These are phyloP conservation scores for Cyclocybe cylindracea DNA, from an alignment of 768 basidiomycete genomes.

Conservation along the genomic window DNA sequence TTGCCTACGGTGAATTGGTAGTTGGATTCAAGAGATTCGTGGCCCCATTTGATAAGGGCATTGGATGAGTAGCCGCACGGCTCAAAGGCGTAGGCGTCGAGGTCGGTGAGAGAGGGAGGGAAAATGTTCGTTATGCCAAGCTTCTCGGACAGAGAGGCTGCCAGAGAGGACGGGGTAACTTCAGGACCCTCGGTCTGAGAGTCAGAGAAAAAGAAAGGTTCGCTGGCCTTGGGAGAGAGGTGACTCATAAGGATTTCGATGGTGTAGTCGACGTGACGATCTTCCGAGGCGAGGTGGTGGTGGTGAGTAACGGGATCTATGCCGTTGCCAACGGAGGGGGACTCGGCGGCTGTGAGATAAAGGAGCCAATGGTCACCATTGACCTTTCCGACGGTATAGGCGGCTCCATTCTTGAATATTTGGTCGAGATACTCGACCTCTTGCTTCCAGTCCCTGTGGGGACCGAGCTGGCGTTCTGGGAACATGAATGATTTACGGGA, in stretches of 20 bases:
- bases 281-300: conserved; percentile 11
- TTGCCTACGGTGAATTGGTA: conserved; percentile 12
- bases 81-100: conserved; percentile 92
- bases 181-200: conserved; percentile 26
- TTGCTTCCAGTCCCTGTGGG: conserved; percentile 91
- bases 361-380: conserved; percentile 99
- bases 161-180: conserved; percentile 51
- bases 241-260: conserved; percentile 98
- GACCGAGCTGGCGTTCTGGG: conserved; percentile 91
- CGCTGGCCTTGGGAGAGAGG: conserved; percentile 72
- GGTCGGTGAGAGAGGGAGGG: conserved; percentile 70
- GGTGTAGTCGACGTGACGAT: conserved; percentile 74
- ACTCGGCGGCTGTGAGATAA: conserved; percentile 75
- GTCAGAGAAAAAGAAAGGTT: conserved; percentile 66
- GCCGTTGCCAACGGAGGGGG: conserved; percentile 16
- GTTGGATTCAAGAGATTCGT: conserved; percentile 27
- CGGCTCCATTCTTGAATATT: conserved; percentile 85
- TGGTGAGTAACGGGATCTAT: conserved; percentile 15
- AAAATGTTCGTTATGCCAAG: conserved; percentile 86
- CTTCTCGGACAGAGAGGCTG: conserved; percentile 60
- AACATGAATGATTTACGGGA: conserved; percentile 99
- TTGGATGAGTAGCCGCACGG: conserved; percentile 98
- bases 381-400: conserved; percentile 96
- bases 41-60: conserved; percentile 74
- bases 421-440: conserved; percentile 92